Conservation (phyloP, 768 basidiomycete genomes). For the Suillus tomentosus region DNA sequence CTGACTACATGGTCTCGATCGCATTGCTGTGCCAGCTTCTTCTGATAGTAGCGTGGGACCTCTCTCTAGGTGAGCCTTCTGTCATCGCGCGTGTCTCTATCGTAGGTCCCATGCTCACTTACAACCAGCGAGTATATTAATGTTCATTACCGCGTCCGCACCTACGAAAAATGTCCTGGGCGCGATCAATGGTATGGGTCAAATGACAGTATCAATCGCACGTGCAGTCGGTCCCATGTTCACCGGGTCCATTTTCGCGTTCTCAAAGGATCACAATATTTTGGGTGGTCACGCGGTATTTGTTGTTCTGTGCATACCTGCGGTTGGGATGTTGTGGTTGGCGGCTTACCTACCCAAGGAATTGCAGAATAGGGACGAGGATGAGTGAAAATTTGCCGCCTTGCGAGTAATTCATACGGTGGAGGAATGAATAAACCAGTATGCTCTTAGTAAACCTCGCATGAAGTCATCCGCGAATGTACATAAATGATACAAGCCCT, state of each 20-base stretch:
- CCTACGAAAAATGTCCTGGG: conserved; percentile 43
- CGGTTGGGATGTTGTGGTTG: conserved; percentile 27
- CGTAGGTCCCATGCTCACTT: not conserved
- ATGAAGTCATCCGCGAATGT: not conserved
- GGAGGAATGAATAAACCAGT: not conserved
- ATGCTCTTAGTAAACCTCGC: not conserved
- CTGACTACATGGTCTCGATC: conserved; percentile 46
- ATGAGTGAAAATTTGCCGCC: not conserved
- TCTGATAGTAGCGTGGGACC: conserved; percentile 48
- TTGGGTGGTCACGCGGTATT: conserved; percentile 52
- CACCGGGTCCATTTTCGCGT: conserved; percentile 59
- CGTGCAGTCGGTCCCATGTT: conserved; percentile 55
- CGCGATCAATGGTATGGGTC: conserved; percentile 55
- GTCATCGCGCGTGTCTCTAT: not conserved
- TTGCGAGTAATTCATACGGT: not conserved
- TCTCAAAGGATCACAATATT: conserved; percentile 46
- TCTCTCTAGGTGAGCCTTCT: conserved; percentile 54
- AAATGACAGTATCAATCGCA: conserved; percentile 50
- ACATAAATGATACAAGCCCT: conserved; percentile 34
- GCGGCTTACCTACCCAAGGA: conserved; percentile 42
- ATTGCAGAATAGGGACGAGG: conserved; percentile 37
- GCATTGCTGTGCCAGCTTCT: conserved; percentile 49
- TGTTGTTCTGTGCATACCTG: conserved; percentile 31
- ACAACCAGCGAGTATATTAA: conserved; percentile 30
- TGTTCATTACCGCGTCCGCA: conserved; percentile 33